Evolutionary conservation across 495 filamentous ascomycete genomes (phyloP), one percentile per base, ranked within the genome.

Genomic region (Penicillium verhagenii): DNA sequence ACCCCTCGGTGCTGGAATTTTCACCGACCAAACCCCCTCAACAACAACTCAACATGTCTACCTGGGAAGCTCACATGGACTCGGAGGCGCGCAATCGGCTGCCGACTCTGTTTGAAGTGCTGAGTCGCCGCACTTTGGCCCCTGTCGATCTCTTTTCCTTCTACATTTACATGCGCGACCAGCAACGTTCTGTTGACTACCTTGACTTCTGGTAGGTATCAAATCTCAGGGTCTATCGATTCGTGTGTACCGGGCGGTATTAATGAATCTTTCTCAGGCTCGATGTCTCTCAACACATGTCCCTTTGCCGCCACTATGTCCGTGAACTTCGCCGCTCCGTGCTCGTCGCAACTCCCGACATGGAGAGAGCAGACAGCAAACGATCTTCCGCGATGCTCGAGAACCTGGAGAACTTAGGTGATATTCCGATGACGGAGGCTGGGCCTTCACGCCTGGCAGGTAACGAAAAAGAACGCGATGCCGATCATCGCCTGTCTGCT

Each of bases 81-180:
- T 38, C 69, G 52, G 72, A 76, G 67, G 69, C 71, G 65, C 85
- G 94, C 48, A 94, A 96, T 66, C 83, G 94, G 33, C 82, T 99
- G 10, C 94, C 94, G 16, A 97, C 89, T 0, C 85, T 97, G 35
- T 96, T 94, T 67, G 94, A 99, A 69, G 94, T 97, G 33, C 79
- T 99, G 33, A 95, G 91, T 61, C 84, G 95, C 48, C 83, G 89
- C 40, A 99, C 94, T 2, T 79, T 92, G 18, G 86, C 95, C 40
- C 94, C 94, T 0, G 93, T 97, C 33, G 95, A 97, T 68, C 82
- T 99, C 10, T 97, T 94, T 76, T 96, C 92, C 2, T 97, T 97
- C 79, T 97, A 97, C 78, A 97, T 99, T 63, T 99, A 96, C 73
- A 99, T 99, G 94, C 82, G 94, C 52, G 95, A 99, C 69, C 92